Evolutionary conservation across 768 basidiomycete species (phyloP).

Genomic region (Collybia nuda): DNA sequence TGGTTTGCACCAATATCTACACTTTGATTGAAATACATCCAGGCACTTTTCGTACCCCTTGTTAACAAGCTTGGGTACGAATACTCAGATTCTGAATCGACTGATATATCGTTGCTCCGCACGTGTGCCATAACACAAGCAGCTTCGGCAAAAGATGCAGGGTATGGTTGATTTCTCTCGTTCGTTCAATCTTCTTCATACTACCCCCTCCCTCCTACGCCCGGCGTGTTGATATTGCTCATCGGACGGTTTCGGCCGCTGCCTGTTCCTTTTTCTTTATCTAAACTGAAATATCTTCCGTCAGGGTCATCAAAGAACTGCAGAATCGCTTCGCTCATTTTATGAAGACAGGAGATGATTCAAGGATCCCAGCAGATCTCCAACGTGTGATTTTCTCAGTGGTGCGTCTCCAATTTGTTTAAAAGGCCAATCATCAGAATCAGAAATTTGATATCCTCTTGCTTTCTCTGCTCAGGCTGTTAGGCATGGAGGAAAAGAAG

Average conservation of each 20-base stretch:
- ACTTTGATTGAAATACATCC: neutral
- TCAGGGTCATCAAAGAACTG: conserved; percentile 75
- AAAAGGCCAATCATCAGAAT: too few species aligned
- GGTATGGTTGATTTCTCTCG: conserved; percentile 12
- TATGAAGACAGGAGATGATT: conserved; percentile 71
- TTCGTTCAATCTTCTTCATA: neutral
- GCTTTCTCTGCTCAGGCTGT: conserved; percentile 49
- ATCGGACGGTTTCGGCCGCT: neutral
- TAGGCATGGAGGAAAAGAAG: conserved; percentile 66
- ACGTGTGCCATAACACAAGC: conserved; percentile 68
- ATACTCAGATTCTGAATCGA: conserved; percentile 60
- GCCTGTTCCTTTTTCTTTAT: neutral
- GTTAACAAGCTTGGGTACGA: conserved; percentile 81
- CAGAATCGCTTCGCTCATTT: conserved; percentile 69
- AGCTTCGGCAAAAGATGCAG: conserved; percentile 20
- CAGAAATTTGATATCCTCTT: conserved; percentile 1
- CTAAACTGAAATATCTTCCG: neutral
- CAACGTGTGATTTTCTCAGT: conserved; percentile 51
- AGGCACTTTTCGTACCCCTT: conserved; percentile 73
- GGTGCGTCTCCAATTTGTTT: conserved; percentile 34
- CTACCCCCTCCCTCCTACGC: conserved; percentile 1
- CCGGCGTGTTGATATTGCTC: neutral
- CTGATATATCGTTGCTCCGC: conserved; percentile 70
- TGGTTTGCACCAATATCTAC: neutral
- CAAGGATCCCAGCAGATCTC: conserved; percentile 79